phyloP scores from a whole-genome alignment of 2,329 filamentous ascomycete species.

The Graphilbum sp. region DNA sequence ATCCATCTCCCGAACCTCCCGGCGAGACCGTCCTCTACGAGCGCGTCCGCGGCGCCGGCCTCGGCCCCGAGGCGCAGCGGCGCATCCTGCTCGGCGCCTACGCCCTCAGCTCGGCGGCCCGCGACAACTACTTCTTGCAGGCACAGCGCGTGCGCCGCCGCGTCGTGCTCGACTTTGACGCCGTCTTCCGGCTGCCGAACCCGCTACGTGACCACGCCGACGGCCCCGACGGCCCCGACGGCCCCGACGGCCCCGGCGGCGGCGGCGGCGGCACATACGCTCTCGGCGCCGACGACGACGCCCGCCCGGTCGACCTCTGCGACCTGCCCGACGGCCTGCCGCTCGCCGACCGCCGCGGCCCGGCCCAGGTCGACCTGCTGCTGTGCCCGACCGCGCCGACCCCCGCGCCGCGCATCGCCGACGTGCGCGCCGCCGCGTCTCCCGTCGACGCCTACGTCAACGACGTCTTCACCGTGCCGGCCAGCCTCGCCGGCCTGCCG shows the following conservation, averaged over 20 bases:
- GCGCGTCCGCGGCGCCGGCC: constrained; percentile 52
- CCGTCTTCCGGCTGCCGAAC: constrained; percentile 54
- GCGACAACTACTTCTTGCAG: constrained; percentile 93
- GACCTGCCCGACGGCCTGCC: constrained; percentile 37
- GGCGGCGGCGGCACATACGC: too few species aligned
- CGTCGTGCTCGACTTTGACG: constrained; percentile 75
- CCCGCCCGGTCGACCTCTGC: constrained; percentile 32
- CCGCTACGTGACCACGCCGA: constrained; percentile 31
- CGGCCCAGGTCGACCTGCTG: constrained; percentile 63
- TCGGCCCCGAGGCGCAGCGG: constrained; percentile 72
- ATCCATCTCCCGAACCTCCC: too few species aligned
- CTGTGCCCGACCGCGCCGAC: constrained; percentile 73
- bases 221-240: too few species aligned
- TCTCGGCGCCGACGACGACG: constrained; percentile 12
- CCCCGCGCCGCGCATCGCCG: constrained; percentile 22
- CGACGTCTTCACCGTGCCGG: constrained; percentile 90
- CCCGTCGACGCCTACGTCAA: constrained; percentile 73
- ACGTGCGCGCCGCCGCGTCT: constrained; percentile 21
- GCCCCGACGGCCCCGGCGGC: too few species aligned
- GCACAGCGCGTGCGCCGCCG: constrained; percentile 76
- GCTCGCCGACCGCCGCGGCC: constrained; percentile 39
- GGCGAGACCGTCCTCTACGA: constrained; percentile 56
- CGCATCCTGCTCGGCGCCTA: constrained; percentile 84
- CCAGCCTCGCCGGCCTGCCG: constrained; percentile 79
- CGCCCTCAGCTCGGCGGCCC: constrained; percentile 73